A percentile compares a stretch with the other conserved stretches of the same genome.
These are phyloP conservation scores for Colletotrichum sp. DNA, from an alignment of 2,329 filamentous ascomycete genomes.

Conservation along the genomic window DNA sequence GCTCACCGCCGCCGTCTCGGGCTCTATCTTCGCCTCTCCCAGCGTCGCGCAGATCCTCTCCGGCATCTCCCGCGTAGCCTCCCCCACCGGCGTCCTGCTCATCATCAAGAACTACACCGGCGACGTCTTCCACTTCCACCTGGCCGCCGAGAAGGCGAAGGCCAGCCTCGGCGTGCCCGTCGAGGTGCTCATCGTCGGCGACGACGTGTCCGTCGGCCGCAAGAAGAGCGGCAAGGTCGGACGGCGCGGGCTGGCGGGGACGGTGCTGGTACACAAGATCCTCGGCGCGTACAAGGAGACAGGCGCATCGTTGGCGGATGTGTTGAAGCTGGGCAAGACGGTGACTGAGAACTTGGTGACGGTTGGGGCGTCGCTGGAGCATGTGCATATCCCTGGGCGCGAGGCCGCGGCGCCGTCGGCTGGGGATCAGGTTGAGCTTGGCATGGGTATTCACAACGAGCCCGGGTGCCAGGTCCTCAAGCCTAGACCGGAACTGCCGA, in stretches of 20 bases:
- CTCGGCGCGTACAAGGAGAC: conserved; percentile 57
- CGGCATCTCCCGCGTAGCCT: conserved; percentile 59
- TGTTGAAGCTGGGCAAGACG: conserved; percentile 39
- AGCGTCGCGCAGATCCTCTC: conserved; percentile 67
- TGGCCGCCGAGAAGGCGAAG: conserved; percentile 33
- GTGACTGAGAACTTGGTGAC: conserved; percentile 55
- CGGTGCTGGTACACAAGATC: conserved; percentile 70
- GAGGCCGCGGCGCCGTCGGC: conserved; percentile 34
- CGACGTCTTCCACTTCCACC: conserved; percentile 61
- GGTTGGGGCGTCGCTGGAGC: conserved; percentile 55
- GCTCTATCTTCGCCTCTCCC: conserved; percentile 71
- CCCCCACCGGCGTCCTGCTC: conserved; percentile 64
- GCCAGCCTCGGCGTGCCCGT: conserved; percentile 12
- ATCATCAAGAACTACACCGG: conserved; percentile 73
- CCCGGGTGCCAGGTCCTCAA: conserved; percentile 57
- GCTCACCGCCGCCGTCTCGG: conserved; percentile 66
- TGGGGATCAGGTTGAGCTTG: conserved; percentile 66
- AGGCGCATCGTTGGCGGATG: conserved; percentile 45
- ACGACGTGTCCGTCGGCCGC: conserved; percentile 70
- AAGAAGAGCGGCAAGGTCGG: conserved; percentile 69
- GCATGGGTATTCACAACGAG: conserved; percentile 78
- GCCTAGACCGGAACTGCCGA: conserved; percentile 43
- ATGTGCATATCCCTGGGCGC: conserved; percentile 61
- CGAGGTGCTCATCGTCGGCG: conserved; percentile 49
- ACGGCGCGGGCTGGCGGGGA: conserved; percentile 69